Percentiles rank a stretch among this genome's conserved stretches.
These are phyloP conservation scores for Cornus controversa DNA, from an alignment of 148 eudicot genomes.

Conservation along the genomic window DNA sequence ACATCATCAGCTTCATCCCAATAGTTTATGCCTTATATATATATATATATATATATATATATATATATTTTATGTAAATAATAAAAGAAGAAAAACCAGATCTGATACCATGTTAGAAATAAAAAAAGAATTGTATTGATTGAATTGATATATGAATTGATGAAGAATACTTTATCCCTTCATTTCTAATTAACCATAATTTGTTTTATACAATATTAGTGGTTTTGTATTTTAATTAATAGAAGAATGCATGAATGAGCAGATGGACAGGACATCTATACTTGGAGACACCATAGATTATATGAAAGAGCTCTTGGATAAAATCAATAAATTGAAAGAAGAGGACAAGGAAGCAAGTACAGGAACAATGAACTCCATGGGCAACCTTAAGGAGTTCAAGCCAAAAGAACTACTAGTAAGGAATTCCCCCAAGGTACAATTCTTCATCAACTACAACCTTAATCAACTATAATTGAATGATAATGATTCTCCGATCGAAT, in stretches of 20 bases:
- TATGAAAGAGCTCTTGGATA: slow-evolving; percentile 43
- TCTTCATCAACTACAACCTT: background rate
- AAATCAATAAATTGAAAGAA: slow-evolving; percentile 26
- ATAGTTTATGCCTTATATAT: no score
- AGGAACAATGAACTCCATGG: background rate
- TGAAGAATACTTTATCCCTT: no score
- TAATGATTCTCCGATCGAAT: no score
- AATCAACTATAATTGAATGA: background rate
- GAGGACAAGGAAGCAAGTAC: slow-evolving; percentile 11
- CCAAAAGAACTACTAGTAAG: slow-evolving; percentile 27
- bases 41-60: no score
- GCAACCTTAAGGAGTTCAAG: slow-evolving; percentile 26
- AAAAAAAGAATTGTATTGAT: no score
- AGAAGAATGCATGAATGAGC: slow-evolving; percentile 4
- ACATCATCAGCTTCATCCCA: no score
- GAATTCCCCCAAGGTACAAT: slow-evolving; percentile 32
- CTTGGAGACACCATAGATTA: slow-evolving; percentile 51
- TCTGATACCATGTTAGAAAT: no score
- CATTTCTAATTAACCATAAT: background rate
- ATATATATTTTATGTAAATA: no score
- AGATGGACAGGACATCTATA: slow-evolving; percentile 58
- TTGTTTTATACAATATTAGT: no score
- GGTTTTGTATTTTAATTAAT: background rate
- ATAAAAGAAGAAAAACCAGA: no score
- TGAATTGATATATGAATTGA: no score